A percentile compares a stretch with the other conserved stretches of the same genome.
Conservation (phyloP, 31 red algal genomes). For the Endocladia muricata region DNA sequence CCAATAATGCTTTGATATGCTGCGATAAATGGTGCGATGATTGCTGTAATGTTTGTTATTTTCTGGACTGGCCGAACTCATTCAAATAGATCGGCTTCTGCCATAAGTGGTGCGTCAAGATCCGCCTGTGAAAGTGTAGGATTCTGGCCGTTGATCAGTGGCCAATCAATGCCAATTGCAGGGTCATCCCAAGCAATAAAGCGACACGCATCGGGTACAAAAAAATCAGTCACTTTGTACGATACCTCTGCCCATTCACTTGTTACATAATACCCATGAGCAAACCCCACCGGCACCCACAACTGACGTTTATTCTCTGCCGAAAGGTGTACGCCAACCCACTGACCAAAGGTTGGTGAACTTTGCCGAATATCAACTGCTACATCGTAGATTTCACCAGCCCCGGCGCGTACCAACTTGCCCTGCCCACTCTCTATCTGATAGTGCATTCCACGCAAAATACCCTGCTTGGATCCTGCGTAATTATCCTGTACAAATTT, state of each 20-base stretch:
- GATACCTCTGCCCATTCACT: neutral
- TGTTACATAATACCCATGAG: conserved; percentile 5
- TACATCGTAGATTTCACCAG: conserved; percentile 15
- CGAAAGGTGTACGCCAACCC: conserved; percentile 1
- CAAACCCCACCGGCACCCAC: conserved; percentile 17
- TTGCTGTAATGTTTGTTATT: too few relatives aligned
- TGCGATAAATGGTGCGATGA: too few relatives aligned
- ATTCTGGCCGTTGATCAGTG: neutral
- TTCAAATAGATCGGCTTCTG: neutral
- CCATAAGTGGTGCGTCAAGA: neutral
- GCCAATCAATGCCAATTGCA: conserved; percentile 22
- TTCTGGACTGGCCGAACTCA: too few relatives aligned
- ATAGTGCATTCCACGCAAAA: conserved; percentile 12
- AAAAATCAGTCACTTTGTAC: conserved; percentile 3
- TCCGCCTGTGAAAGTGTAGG: conserved; percentile 3
- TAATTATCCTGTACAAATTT: neutral
- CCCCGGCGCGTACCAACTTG: neutral
- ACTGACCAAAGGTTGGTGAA: conserved; percentile 16
- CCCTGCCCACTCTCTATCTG: neutral
- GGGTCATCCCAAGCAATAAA: conserved; percentile 12
- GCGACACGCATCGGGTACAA: neutral
- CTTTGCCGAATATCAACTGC: conserved; percentile 18
- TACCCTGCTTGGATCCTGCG: neutral
- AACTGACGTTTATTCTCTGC: neutral
- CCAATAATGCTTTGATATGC: too few relatives aligned